Base-by-base conservation (phyloP, 2,329 filamentous ascomycete genomes). In the Metarhizium humberi region DNA sequence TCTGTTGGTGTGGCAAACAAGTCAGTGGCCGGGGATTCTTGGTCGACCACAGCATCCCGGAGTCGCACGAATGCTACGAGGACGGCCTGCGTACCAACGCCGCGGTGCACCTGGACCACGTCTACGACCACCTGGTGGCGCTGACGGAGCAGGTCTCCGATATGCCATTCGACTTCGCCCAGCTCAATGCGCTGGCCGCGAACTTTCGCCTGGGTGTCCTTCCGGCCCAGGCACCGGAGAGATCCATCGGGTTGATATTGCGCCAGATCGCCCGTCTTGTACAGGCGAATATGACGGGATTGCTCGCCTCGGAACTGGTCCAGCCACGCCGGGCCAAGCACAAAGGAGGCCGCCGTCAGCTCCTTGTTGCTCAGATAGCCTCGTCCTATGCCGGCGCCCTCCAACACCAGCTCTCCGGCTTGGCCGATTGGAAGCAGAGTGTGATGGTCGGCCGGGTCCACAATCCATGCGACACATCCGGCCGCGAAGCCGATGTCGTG, bases 291-390 rank as follows among this genome's bases (percentile, higher is more conserved):
- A 34, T 34, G 32, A 34, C 32, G 32, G 32, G 32, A 34, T 34
- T 34, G 2, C 32, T 34, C 32, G 32, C 32, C 32, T 34, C 32
- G 6, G 32, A 34, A 34, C 32, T 34, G 32, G 10, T 34, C 6
- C 32, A 34, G 32, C 13, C 14, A 64, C 62, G 38, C 62, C 60
- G 16, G 71, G 76, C 78, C 82, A 4, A 61, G 63, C 6, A 75
- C 77, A 52, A 43, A 18, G 13, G n/a, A 18, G 13, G 13, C n/a
- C 6, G 40, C 40, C 10, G 77, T 69, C 14, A 67, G 65, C 47
- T 84, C 73, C 56, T 84, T 84, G 0, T 71, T 72, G 20, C 71
- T 71, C 11, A 68, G 69, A 18, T 84, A 84, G 30, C 78, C 79
- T 14, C 75, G 70, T 20, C 77, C 79, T 20, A 84, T 74, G 25